Base-by-base conservation (phyloP, 768 basidiomycete species). In the Amanita fuliginea region DNA sequence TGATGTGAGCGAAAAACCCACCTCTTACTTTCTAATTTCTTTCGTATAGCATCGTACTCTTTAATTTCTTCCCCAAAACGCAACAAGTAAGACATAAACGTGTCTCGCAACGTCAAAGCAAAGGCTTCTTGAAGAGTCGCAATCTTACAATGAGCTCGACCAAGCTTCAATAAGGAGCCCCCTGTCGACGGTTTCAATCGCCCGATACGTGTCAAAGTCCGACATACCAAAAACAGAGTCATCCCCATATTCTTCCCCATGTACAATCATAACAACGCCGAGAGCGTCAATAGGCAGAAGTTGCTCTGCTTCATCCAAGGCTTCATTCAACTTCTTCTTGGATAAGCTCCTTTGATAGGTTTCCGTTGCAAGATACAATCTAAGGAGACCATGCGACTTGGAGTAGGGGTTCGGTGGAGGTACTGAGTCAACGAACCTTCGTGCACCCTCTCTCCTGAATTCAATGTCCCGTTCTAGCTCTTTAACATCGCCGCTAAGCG, bases 1-100 rank as follows among this genome's bases (percentile, higher is more conserved):
- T 19, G n/a, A 37, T 0, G 7, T 42, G 13, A 46, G 16, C 7
- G n/a, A 35, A 7, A 42, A 34, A 54, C n/a, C 14, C 11, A 86
- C 90, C 88, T 74, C 59, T 89, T 71, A 46, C 84, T 90, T 50
- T 95, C 91, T 13, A 94, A 65, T 61, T 92, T 94, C 76, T 92
- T 95, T 53, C 81, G 77, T 53, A 84, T 73, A 4, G 69, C 60
- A 51, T 91, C 84, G 54, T 87, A 94, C 49, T 92, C 91, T 59
- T 83, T 88, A 60, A 95, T 82, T 24, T 86, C 82, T 7, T 80
- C 84, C 13, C 71, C 70, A 45, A 83, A 81, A 37, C 65, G 71
- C 53, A 81, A 73, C 47, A 92, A 69, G 1, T 86, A 80, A 0
- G 72, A 57, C 21, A 93, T 61, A 58, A 86, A 92, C 4, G 81